Evolutionary conservation across 1,284 basidiomycete species (phyloP).

Genomic region (Agroathelia rolfsii): DNA sequence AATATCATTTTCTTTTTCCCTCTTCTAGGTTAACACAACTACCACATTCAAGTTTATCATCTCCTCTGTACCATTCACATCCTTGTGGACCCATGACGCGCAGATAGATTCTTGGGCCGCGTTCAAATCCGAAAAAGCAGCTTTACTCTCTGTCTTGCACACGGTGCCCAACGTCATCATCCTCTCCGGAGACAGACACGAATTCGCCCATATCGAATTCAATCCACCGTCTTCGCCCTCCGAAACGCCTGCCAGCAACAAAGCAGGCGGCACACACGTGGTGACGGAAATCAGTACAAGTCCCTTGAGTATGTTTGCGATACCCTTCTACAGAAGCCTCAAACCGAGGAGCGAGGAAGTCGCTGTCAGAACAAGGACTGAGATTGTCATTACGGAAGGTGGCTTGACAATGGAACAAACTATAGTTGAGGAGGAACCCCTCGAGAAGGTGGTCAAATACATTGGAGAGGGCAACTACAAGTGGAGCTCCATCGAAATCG

Average conservation of each 20-base stretch:
- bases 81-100: constrained; percentile 66
- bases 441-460: constrained; percentile 60
- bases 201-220: constrained; percentile 69
- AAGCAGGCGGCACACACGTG: constrained; percentile 26
- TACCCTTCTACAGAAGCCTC: constrained; percentile 49
- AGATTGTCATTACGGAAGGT: constrained; percentile 14
- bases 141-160: constrained; percentile 47
- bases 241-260: constrained; percentile 26
- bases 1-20: constrained; percentile 1
- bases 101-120: constrained; percentile 65
- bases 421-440: constrained; percentile 30
- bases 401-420: constrained; percentile 15
- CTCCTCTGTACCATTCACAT: constrained; percentile 70
- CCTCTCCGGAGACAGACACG: constrained; percentile 67
- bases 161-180: constrained; percentile 68
- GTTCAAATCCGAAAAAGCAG: constrained; percentile 53
- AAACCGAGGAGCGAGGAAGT: constrained; percentile 30
- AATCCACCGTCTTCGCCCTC: too few relatives aligned
- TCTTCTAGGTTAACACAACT: constrained; percentile 54
- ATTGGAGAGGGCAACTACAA: constrained; percentile 53
- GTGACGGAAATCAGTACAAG: constrained; percentile 51
- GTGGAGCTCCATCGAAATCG: constrained; percentile 64
- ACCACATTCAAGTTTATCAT: constrained; percentile 78
- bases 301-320: constrained; percentile 67
- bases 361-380: constrained; percentile 24